These are phyloP conservation scores for Carex pumila DNA, from an alignment of 176 grass and related monocot species.

Conservation along the genomic window DNA sequence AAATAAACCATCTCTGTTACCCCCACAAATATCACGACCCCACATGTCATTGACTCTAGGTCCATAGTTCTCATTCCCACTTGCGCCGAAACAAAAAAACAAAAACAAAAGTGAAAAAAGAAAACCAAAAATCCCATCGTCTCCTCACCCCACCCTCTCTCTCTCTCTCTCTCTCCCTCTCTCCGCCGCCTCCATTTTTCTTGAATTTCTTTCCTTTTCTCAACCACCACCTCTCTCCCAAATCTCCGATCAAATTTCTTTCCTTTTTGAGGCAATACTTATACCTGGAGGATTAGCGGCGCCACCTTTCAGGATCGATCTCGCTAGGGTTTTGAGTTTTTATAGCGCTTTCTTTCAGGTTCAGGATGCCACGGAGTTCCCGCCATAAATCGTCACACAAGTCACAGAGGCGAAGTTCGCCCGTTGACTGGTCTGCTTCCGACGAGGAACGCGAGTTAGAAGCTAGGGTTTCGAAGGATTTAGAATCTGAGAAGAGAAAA, in stretches of 20 bases:
- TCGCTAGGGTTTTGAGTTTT: conserved; percentile 18
- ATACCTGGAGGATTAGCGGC: conserved; percentile 15
- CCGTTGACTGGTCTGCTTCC: conserved; percentile 68
- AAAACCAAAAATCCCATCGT: conserved; percentile 21
- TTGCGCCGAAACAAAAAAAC: background rate
- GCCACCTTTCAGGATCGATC: background rate
- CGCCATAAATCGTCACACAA: conserved; percentile 82
- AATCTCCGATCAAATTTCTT: conserved; percentile 7
- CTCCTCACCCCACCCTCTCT: conserved; percentile 26
- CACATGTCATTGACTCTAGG: background rate
- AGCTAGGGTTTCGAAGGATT: conserved; percentile 80
- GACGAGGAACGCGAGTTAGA: conserved; percentile 52
- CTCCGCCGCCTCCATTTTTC: conserved; percentile 32
- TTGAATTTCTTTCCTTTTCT: background rate
- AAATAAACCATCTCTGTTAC: background rate
- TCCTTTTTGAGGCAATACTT: background rate
- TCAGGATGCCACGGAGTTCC: conserved; percentile 73
- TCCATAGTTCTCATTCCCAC: background rate
- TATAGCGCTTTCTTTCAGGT: background rate
- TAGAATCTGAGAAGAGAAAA: conserved; percentile 56
- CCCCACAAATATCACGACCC: background rate
- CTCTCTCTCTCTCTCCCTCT: background rate
- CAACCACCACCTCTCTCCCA: conserved; percentile 6
- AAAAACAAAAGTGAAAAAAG: conserved; percentile 27
- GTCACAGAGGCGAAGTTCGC: conserved; percentile 63